Percentiles rank a stretch among this genome's conserved stretches.
phyloP scores from a whole-genome alignment of 2,329 filamentous ascomycete genomes.

The Pseudocercospora ulei region DNA sequence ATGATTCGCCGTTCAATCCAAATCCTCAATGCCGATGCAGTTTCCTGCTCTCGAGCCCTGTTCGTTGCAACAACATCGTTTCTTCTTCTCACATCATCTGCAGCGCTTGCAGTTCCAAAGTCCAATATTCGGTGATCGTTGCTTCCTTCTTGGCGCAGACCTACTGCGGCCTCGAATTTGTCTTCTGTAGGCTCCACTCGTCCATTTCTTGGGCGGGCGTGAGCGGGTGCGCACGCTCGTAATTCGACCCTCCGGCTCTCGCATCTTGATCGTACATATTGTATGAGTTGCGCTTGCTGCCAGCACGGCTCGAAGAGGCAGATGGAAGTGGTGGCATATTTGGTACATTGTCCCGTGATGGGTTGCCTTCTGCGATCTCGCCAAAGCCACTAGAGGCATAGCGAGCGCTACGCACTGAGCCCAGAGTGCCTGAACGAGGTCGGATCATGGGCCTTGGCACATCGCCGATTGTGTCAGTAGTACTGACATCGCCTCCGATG shows the following conservation, averaged over 20 bases:
- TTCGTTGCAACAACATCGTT: conserved; percentile 1
- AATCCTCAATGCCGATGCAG: background rate
- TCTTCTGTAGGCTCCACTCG: conserved; percentile 21
- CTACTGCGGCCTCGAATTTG: conserved; percentile 17
- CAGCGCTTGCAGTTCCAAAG: conserved; percentile 3
- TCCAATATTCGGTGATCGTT: conserved; percentile 5
- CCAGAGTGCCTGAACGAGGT: conserved; percentile 31
- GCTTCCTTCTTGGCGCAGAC: conserved; percentile 9
- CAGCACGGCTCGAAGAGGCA: conserved; percentile 14
- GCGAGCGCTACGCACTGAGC: conserved; percentile 22
- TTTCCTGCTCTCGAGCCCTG: background rate
- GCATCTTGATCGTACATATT: conserved; percentile 9
- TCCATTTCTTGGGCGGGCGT: conserved; percentile 25
- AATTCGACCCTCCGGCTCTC: conserved; percentile 6
- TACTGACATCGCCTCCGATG: conserved; percentile 31
- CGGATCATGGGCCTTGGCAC: conserved; percentile 32
- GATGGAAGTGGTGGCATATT: conserved; percentile 10
- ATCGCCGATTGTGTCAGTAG: conserved; percentile 29
- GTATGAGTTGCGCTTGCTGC: conserved; percentile 18
- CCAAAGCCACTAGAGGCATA: conserved; percentile 14
- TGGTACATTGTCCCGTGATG: conserved; percentile 18
- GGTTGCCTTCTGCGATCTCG: conserved; percentile 15
- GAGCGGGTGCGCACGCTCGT: conserved; percentile 11
- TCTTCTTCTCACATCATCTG: conserved; percentile 6
- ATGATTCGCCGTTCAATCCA: background rate